These are phyloP conservation scores for Saccharomyces uvarum DNA, from an alignment of 1,139 yeast species.

Conservation along the genomic window DNA sequence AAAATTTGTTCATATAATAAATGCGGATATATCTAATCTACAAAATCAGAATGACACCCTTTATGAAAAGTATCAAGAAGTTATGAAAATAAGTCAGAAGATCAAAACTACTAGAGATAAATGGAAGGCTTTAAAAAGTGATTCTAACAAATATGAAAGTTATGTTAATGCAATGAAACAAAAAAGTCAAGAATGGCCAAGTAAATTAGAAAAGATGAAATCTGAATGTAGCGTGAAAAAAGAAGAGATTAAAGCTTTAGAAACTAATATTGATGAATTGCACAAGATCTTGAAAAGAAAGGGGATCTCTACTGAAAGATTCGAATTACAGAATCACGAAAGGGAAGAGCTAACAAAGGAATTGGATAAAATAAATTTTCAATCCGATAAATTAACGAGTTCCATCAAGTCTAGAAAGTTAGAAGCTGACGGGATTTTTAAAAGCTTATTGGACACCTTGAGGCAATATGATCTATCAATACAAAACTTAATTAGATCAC, in stretches of 20 bases:
- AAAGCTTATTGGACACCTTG: slow-evolving; percentile 44
- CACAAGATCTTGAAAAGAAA: slow-evolving; percentile 44
- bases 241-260: slow-evolving; percentile 38
- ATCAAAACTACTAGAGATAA: slow-evolving; percentile 46
- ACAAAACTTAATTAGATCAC: slow-evolving; percentile 37
- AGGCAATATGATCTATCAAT: slow-evolving; percentile 37
- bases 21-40: slow-evolving; percentile 40
- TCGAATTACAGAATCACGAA: slow-evolving; percentile 48
- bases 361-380: slow-evolving; percentile 44
- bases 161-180: slow-evolving; percentile 62
- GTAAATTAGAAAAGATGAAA: slow-evolving; percentile 46
- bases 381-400: slow-evolving; percentile 35
- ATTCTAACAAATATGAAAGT: slow-evolving; percentile 59
- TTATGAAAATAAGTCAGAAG: slow-evolving; percentile 36
- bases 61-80: slow-evolving; percentile 28
- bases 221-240: slow-evolving; percentile 47
- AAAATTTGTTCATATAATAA: slow-evolving; percentile 38
- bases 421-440: slow-evolving; percentile 42
- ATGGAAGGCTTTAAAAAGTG: slow-evolving; percentile 60
- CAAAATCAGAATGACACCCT: slow-evolving; percentile 35
- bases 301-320: slow-evolving; percentile 55
- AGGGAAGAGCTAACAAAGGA: slow-evolving; percentile 50
- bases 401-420: slow-evolving; percentile 42
- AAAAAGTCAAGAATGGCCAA: slow-evolving; percentile 59
- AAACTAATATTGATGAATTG: slow-evolving; percentile 40